Evolutionary conservation across 352 stramenopile species (phyloP), one percentile per base, ranked within the genome.

Genomic region (Sclerospora graminicola): DNA sequence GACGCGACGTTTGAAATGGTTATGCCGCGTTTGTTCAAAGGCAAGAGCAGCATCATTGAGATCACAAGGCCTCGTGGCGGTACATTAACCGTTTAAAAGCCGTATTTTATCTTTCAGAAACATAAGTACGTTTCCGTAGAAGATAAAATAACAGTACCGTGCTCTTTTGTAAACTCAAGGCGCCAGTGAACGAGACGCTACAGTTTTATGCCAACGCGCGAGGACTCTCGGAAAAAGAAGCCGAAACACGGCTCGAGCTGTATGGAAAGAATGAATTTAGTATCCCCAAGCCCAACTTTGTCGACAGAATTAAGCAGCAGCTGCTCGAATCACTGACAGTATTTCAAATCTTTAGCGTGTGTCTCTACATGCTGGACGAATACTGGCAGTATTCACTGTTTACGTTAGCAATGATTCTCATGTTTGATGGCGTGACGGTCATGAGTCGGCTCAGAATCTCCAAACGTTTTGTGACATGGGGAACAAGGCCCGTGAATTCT

Each of bases 331-430:
- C 97, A 10, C 92, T 99, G 31, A 99, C 98, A 45, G 77, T 99
- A 1, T 99, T 99, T 64, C 97, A 99, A 80, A 75, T 99, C 39
- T 96, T 99, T 38, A 99, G 95, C 57, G 94, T 99, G n/a, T 75
- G 94, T 18, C 67, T 99, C 16, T 99, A 98, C 85, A 97, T 90
- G 69, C 72, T 99, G 10, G 97, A 99, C 68, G 97, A 99, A 63
- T 99, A 99, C 75, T 99, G 96, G 95, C 95, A 98, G 66, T 99
- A 99, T 72, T 95, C 91, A 21, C 68, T 99, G n/a, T 99, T 99
- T 53, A 99, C 96, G 33, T 72, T 99, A 8, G 71, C 81, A 30
- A 98, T 98, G 74, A 90, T 99, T 38, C 60, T 99, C 38, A 82
- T 99, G 62, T 99, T 99, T 51, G 97, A 99, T 58, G 86, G 80